Percentiles rank a stretch among this genome's conserved stretches.
Conservation (phyloP, 192 early-diverging fungal species). For the Funneliformis mosseae region DNA sequence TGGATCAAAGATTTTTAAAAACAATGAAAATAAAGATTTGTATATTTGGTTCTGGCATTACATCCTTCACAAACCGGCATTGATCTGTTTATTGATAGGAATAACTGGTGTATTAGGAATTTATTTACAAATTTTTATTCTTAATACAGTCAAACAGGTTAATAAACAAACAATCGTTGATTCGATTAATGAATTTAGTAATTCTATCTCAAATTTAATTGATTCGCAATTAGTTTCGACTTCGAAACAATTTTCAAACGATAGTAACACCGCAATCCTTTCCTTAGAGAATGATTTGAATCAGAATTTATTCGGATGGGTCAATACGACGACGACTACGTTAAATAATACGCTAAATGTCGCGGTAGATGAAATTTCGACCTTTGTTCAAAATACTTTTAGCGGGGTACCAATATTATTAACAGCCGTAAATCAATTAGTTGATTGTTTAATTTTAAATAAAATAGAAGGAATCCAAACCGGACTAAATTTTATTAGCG, state of each 20-base stretch:
- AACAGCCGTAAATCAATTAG: not conserved
- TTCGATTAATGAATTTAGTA: not conserved
- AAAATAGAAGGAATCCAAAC: slow-evolving; percentile 28
- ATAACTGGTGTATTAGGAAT: slow-evolving; percentile 32
- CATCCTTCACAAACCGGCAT: slow-evolving; percentile 31
- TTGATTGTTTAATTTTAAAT: slow-evolving; percentile 18
- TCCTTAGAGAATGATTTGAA: slow-evolving; percentile 18
- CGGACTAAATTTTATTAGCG: slow-evolving; percentile 14
- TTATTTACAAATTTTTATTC: slow-evolving; percentile 35
- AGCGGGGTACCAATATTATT: not conserved
- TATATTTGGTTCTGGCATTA: slow-evolving; percentile 43
- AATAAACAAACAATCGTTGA: slow-evolving; percentile 16
- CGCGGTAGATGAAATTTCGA: slow-evolving; percentile 25
- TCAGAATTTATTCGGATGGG: slow-evolving; percentile 17
- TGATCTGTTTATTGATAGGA: slow-evolving; percentile 38
- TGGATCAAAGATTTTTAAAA: slow-evolving; percentile 28
- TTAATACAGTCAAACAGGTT: slow-evolving; percentile 25
- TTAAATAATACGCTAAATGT: slow-evolving; percentile 23
- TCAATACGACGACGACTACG: slow-evolving; percentile 15
- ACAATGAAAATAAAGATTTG: slow-evolving; percentile 18
- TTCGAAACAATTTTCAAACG: not conserved
- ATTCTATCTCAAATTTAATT: not conserved
- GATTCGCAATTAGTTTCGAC: slow-evolving; percentile 9
- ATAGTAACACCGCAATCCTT: slow-evolving; percentile 4
- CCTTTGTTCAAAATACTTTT: slow-evolving; percentile 15